Percentiles rank a stretch among this genome's conserved stretches.
phyloP scores from a whole-genome alignment of 345 rosid species.

The Limnanthes douglasii region DNA sequence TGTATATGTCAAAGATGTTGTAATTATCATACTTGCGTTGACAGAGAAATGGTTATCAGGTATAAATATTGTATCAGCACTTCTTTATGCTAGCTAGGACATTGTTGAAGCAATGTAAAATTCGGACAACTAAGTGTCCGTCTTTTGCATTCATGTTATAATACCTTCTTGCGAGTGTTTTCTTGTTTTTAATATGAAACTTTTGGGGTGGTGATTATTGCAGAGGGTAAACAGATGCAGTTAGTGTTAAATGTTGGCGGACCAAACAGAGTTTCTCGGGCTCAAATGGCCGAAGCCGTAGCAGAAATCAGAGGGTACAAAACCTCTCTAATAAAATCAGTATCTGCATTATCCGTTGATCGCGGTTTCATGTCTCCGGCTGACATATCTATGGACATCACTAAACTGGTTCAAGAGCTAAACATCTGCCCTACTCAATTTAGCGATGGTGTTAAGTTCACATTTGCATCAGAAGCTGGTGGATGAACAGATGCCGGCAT shows the following conservation, averaged over 20 bases:
- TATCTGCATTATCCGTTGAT: conserved; percentile 68
- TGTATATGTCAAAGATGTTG: conserved; percentile 67
- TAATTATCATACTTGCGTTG: conserved; percentile 26
- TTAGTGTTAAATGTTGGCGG: conserved; percentile 70
- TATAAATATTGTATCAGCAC: conserved; percentile 6
- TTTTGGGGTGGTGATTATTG: no score
- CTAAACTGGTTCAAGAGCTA: conserved; percentile 39
- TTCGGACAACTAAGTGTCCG: no score
- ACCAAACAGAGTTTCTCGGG: conserved; percentile 72
- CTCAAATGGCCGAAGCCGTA: conserved; percentile 80
- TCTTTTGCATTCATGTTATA: no score
- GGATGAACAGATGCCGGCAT: no score
- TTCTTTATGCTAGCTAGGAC: no score
- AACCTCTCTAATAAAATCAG: conserved; percentile 41
- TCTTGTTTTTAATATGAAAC: no score
- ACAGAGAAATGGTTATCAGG: conserved; percentile 51
- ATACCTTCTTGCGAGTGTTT: no score
- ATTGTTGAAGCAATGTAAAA: no score
- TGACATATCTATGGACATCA: conserved; percentile 80
- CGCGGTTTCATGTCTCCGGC: conserved; percentile 71
- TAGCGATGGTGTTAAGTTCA: conserved; percentile 50
- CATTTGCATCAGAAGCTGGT: conserved; percentile 29
- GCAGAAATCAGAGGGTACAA: conserved; percentile 48
- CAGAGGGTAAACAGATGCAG: conserved; percentile 53
- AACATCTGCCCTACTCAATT: conserved; percentile 37